Conservation (phyloP, 2,329 filamentous ascomycete species). For the Domatiomyces globalis region DNA sequence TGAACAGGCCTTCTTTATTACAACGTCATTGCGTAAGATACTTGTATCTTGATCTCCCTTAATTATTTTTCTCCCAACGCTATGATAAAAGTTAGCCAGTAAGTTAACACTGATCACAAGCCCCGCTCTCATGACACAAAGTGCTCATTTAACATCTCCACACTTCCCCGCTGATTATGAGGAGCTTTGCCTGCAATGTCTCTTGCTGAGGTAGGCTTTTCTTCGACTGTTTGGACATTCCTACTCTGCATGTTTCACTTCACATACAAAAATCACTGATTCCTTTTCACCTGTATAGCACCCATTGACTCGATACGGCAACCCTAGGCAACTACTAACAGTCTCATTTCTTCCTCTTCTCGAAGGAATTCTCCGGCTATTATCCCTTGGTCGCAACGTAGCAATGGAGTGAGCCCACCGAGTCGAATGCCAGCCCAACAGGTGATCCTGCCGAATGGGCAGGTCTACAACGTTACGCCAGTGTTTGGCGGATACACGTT, state of each 20-base stretch:
- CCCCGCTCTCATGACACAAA: neutral
- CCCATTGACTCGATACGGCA: too few relatives aligned
- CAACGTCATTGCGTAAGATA: neutral
- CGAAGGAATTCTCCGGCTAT: neutral
- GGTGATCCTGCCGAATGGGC: constrained; percentile 67
- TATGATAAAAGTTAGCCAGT: too few relatives aligned
- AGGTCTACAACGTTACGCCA: constrained; percentile 56
- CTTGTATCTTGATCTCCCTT: neutral
- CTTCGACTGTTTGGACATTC: neutral
- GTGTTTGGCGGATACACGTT: constrained; percentile 89
- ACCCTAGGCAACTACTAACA: neutral
- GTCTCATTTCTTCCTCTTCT: neutral
- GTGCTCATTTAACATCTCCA: neutral
- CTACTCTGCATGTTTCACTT: neutral
- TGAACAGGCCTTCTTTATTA: neutral
- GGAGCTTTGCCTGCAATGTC: neutral
- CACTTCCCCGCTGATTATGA: neutral
- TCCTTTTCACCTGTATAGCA: neutral
- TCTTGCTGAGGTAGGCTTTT: neutral
- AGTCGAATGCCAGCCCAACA: constrained; percentile 5
- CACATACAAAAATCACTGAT: neutral
- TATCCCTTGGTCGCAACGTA: neutral
- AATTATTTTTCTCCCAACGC: neutral
- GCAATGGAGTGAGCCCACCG: neutral
- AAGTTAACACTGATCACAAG: too few relatives aligned